Evolutionary conservation across 208 protist species (phyloP), one percentile per base, ranked within the genome.

Genomic region (Naegleria gruberi): DNA sequence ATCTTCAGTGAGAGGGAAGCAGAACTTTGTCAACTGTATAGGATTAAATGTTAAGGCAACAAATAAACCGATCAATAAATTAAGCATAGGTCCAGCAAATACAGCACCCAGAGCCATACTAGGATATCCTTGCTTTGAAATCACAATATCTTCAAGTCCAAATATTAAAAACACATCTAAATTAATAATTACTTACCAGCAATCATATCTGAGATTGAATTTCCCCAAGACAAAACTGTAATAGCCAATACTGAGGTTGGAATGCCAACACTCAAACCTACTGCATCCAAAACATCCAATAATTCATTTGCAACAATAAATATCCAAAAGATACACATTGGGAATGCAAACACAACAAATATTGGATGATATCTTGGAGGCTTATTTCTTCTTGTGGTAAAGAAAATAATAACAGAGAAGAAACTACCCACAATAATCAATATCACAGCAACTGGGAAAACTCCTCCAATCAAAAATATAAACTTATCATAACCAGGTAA

Each of bases 171-270:
- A 51, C 4, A 51, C 12, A 51, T 17, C 46, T 51, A 12, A 17
- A 51, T 51, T 51, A 4, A 17, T 51, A 51, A 4, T 83, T 37
- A 43, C 40, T n/a, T n/a, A n/a, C n/a, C 90, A 37, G 90, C n/a
- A 57, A 92, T 74, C 34, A 92, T 51, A 30, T 92, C 91, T n/a
- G 91, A 91, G 1, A 92, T 12, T 43, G 44, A 89, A 89, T 92
- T 92, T 77, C 91, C 91, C 90, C 90, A 92, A 77, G 87, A 37
- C 4, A 92, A 40, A 8, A 92, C 57, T 12, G 91, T 92, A 46
- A 92, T 34, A 0, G 73, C 91, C 1, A 92, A 17, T 34, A 92
- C 26, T 10, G 91, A 43, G 15, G 57, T 42, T 19, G 15, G n/a
- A n/a, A 92, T 88, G 17, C 82, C 81, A 30, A 47, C 19, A 23